phyloP scores from a whole-genome alignment of 1,139 yeast species.

The Yamadazyma conglobata region DNA sequence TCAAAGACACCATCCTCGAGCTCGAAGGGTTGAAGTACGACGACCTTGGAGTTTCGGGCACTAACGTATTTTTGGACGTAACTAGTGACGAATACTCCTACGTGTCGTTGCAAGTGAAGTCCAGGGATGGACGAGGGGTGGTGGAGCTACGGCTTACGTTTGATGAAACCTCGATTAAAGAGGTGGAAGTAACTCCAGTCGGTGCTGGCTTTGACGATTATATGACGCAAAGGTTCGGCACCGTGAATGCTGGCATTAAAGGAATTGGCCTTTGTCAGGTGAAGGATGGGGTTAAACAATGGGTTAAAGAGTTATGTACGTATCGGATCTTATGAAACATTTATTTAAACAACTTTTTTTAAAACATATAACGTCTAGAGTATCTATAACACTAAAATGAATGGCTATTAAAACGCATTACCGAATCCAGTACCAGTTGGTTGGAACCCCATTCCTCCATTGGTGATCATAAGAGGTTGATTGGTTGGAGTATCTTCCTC shows the following conservation, averaged over 20 bases:
- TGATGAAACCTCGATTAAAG: slow-evolving; percentile 1
- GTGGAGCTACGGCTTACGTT: slow-evolving; percentile 1
- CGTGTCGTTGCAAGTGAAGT: background rate
- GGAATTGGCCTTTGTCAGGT: too few species aligned
- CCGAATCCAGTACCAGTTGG: slow-evolving; percentile 44
- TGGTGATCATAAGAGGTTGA: slow-evolving; percentile 66
- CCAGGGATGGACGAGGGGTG: background rate
- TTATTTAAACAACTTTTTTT: too few species aligned
- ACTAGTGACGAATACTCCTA: background rate
- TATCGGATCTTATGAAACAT: slow-evolving; percentile 1
- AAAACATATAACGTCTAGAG: too few species aligned
- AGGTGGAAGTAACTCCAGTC: slow-evolving; percentile 1
- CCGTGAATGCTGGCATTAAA: slow-evolving; percentile 2
- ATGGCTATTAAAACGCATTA: slow-evolving; percentile 41
- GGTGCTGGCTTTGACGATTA: background rate
- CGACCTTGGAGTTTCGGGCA: background rate
- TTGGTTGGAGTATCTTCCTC: slow-evolving; percentile 43
- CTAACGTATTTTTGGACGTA: background rate
- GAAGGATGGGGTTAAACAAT: background rate
- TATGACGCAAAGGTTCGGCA: background rate
- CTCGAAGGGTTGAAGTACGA: slow-evolving; percentile 1
- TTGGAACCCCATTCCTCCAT: slow-evolving; percentile 39
- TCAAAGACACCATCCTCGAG: slow-evolving; percentile 2
- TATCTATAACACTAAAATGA: too few species aligned
- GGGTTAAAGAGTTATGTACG: background rate